phyloP scores from a whole-genome alignment of 306 rosid genomes.

The Citrullus mucosospermus region DNA sequence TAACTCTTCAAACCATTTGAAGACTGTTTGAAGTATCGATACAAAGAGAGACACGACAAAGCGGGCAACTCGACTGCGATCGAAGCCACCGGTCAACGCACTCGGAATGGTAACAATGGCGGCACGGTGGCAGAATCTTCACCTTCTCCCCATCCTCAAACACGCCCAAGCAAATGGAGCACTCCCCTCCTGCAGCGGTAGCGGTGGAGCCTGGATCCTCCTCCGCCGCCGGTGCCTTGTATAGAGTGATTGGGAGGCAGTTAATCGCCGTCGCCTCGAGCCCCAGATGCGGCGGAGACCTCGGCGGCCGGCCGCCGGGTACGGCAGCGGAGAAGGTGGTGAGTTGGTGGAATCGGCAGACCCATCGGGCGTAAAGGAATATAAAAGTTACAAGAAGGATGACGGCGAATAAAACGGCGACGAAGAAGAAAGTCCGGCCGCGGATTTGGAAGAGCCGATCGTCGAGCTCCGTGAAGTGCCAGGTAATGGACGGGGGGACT shows the following conservation, averaged over 20 bases:
- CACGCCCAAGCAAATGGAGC: slow-evolving; percentile 65
- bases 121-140: slow-evolving; percentile 63
- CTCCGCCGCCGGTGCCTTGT: slow-evolving; percentile 15
- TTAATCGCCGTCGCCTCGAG: slow-evolving; percentile 28
- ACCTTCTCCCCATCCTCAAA: slow-evolving; percentile 60
- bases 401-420: slow-evolving; percentile 43
- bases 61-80: slow-evolving; percentile 66
- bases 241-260: slow-evolving; percentile 36
- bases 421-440: slow-evolving; percentile 56
- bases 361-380: slow-evolving; percentile 67
- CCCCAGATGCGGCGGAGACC: slow-evolving; percentile 22
- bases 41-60: slow-evolving; percentile 60
- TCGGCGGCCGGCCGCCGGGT: not conserved
- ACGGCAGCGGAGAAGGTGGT: slow-evolving; percentile 12
- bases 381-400: slow-evolving; percentile 38
- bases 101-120: slow-evolving; percentile 59
- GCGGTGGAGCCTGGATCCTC: not conserved
- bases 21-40: not conserved
- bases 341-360: slow-evolving; percentile 37
- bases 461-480: slow-evolving; percentile 60
- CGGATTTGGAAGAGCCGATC: slow-evolving; percentile 44
- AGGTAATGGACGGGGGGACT: slow-evolving; percentile 19
- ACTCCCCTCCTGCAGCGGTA: slow-evolving; percentile 23
- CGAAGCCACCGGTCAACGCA: slow-evolving; percentile 74
- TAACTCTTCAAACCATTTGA: not conserved